A percentile compares a stretch with the other conserved stretches of the same genome.
phyloP scores from a whole-genome alignment of 306 rosid genomes.

The Clitoria ternatea region DNA sequence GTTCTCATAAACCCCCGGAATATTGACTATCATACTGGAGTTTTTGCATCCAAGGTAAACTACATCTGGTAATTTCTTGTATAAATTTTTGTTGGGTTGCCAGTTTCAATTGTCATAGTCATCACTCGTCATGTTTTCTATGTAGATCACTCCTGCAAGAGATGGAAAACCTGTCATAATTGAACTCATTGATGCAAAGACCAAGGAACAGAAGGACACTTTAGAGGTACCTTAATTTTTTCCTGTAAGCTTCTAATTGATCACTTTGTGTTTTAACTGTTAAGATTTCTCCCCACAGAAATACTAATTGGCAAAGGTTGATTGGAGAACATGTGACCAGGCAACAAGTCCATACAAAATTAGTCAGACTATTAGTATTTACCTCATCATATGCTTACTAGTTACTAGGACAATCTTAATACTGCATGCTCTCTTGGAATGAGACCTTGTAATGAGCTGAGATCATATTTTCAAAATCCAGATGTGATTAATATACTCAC shows the following conservation, averaged over 20 bases:
- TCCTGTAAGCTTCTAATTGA: background rate
- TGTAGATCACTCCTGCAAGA: constrained; percentile 77
- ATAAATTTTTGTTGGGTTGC: background rate
- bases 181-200: constrained; percentile 87
- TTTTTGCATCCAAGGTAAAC: constrained; percentile 77
- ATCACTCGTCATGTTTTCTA: constrained; percentile 11
- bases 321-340: background rate
- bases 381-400: background rate
- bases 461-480: background rate
- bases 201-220: constrained; percentile 71
- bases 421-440: background rate
- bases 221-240: constrained; percentile 52
- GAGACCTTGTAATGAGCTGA: background rate
- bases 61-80: background rate
- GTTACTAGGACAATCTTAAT: background rate
- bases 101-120: background rate
- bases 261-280: background rate
- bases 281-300: background rate
- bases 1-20: constrained; percentile 75
- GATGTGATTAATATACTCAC: background rate
- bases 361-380: background rate
- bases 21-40: constrained; percentile 78
- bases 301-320: background rate
- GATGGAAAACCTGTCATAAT: constrained; percentile 78
- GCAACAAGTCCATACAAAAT: background rate